These are phyloP conservation scores for Priceomyces melissophilus DNA, from an alignment of 805 yeast species.

Conservation along the genomic window DNA sequence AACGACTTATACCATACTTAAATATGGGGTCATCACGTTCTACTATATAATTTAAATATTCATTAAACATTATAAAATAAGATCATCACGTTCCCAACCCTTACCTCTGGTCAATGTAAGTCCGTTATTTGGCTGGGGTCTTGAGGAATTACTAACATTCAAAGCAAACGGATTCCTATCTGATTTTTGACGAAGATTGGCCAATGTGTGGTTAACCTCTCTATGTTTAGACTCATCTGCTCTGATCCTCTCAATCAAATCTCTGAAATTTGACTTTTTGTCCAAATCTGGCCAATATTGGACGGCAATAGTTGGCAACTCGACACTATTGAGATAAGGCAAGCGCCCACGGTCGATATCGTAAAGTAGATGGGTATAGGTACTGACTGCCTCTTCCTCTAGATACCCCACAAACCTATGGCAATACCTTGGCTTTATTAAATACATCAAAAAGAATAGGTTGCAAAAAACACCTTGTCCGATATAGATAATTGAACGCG, in stretches of 20 bases:
- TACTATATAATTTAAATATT: background rate
- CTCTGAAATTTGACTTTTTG: conserved; percentile 51
- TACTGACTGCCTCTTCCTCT: conserved; percentile 73
- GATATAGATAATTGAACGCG: conserved; percentile 49
- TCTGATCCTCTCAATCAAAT: conserved; percentile 57
- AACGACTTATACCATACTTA: too few species aligned
- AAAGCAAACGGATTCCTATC: conserved; percentile 70
- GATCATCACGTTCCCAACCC: conserved; percentile 43
- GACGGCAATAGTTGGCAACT: conserved; percentile 58
- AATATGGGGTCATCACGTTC: background rate
- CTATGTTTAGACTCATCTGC: conserved; percentile 81
- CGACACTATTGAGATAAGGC: conserved; percentile 42
- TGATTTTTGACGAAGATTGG: conserved; percentile 48
- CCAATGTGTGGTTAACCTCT: conserved; percentile 76
- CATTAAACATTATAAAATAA: conserved; percentile 12
- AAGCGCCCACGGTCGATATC: conserved; percentile 51
- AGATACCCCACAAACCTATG: conserved; percentile 76
- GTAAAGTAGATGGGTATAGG: conserved; percentile 58
- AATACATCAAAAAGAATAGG: conserved; percentile 56
- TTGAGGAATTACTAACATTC: conserved; percentile 31
- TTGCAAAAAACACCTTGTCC: conserved; percentile 75
- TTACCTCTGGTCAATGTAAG: conserved; percentile 26
- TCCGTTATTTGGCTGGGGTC: conserved; percentile 38
- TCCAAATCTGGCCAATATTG: conserved; percentile 59
- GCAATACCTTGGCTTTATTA: conserved; percentile 59